Conservation (phyloP, 345 rosid genomes). For the Diplotaxis tenuifolia region DNA sequence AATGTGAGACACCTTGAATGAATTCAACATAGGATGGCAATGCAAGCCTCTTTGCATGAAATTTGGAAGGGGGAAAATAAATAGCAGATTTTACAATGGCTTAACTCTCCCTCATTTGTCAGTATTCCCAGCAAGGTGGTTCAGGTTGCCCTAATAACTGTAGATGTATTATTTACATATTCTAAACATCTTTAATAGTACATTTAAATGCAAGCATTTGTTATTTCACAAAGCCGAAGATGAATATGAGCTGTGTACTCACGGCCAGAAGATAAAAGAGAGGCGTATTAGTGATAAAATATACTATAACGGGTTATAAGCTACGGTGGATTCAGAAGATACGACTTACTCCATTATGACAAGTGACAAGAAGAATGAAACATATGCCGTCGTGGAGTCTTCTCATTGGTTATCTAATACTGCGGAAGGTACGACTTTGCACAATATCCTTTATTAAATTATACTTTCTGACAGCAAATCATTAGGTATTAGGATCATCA, state of each 20-base stretch:
- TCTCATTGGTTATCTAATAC: slow-evolving; percentile 7
- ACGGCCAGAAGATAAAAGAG: no score
- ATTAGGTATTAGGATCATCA: slow-evolving; percentile 1
- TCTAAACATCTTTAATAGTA: not conserved
- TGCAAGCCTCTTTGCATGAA: not conserved
- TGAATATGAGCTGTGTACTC: not conserved
- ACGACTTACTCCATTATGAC: slow-evolving; percentile 9
- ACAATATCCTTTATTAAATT: slow-evolving; percentile 13
- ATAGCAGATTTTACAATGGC: not conserved
- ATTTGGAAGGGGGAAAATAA: not conserved
- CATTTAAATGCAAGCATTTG: not conserved
- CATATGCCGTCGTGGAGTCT: slow-evolving; percentile 16
- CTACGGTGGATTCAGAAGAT: slow-evolving; percentile 5
- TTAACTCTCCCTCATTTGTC: no score
- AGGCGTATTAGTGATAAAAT: not conserved
- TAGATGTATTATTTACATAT: no score
- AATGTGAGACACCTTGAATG: not conserved
- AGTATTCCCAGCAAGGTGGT: not conserved
- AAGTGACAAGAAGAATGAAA: slow-evolving; percentile 24
- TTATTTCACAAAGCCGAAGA: not conserved
- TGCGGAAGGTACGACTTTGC: slow-evolving; percentile 18
- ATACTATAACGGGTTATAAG: not conserved
- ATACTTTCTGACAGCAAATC: slow-evolving; percentile 22
- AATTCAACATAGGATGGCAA: not conserved
- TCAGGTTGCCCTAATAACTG: not conserved